Evolutionary conservation across 495 filamentous ascomycete genomes (phyloP).

Genomic region (Podospora fimiseda): DNA sequence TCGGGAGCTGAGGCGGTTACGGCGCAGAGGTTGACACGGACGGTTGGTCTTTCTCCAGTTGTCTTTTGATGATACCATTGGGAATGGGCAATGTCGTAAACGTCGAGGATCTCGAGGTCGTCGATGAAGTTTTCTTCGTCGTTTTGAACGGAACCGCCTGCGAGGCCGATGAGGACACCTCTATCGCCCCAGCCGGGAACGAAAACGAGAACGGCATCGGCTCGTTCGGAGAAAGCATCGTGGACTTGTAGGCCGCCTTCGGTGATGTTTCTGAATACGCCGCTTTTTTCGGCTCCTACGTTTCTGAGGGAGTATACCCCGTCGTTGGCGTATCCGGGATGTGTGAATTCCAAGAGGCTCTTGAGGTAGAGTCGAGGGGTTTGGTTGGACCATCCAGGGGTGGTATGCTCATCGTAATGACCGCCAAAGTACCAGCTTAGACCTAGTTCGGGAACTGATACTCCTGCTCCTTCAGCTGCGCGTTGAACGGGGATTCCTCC

Average conservation of each 20-base stretch:
- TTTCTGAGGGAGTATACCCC: conserved; percentile 45
- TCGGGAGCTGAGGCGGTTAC: conserved; percentile 65
- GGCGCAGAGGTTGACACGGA: conserved; percentile 69
- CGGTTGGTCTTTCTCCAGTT: conserved; percentile 51
- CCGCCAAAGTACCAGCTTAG: conserved; percentile 72
- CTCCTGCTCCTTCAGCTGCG: conserved; percentile 63
- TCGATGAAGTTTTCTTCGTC: conserved; percentile 50
- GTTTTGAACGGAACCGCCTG: conserved; percentile 46
- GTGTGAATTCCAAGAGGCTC: conserved; percentile 67
- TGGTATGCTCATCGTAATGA: conserved; percentile 62
- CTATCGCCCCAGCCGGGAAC: conserved; percentile 64
- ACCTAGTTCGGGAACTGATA: conserved; percentile 60
- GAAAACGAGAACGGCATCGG: conserved; percentile 64
- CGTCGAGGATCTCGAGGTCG: conserved; percentile 66
- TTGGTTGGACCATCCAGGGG: conserved; percentile 59
- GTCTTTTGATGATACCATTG: conserved; percentile 76
- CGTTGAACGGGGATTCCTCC: conserved; percentile 51
- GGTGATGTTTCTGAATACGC: conserved; percentile 64
- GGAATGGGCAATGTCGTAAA: conserved; percentile 69
- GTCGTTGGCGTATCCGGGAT: conserved; percentile 56
- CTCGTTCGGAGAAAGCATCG: conserved; percentile 60
- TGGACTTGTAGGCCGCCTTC: conserved; percentile 58
- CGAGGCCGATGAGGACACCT: conserved; percentile 64
- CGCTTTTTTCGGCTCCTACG: conserved; percentile 46
- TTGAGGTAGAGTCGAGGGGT: conserved; percentile 60